A percentile compares a stretch with the other conserved stretches of the same genome.
phyloP scores from a whole-genome alignment of 179 eudicot species.

The Beta macrorhiza region DNA sequence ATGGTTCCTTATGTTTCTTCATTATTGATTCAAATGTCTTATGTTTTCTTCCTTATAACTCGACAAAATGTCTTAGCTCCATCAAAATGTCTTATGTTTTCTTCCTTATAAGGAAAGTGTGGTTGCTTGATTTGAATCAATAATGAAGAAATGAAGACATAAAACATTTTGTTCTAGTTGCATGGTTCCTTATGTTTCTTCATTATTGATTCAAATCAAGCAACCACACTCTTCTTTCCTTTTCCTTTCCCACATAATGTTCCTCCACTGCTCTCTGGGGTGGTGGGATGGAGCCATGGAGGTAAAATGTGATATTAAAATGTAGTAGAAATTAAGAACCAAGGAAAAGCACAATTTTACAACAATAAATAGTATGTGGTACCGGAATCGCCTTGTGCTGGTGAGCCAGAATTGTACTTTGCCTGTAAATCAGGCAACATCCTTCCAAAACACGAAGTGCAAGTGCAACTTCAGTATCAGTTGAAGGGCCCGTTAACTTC shows the following conservation, averaged over 20 bases:
- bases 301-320: background rate
- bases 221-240: background rate
- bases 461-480: constrained; percentile 84
- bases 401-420: constrained; percentile 75
- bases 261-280: background rate
- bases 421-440: constrained; percentile 81
- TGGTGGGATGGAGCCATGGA: no score
- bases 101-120: no score
- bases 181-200: background rate
- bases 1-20: background rate
- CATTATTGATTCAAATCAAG: background rate
- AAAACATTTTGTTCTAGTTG: no score
- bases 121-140: no score
- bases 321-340: background rate
- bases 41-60: no score
- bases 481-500: constrained; percentile 69
- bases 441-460: constrained; percentile 97
- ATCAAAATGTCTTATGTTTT: no score
- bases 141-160: no score
- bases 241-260: background rate
- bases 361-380: constrained; percentile 13
- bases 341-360: background rate
- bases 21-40: background rate
- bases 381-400: constrained; percentile 81
- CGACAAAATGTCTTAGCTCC: no score